Conservation (phyloP, 257 asterid genomes). For the Ligustrum vulgare region DNA sequence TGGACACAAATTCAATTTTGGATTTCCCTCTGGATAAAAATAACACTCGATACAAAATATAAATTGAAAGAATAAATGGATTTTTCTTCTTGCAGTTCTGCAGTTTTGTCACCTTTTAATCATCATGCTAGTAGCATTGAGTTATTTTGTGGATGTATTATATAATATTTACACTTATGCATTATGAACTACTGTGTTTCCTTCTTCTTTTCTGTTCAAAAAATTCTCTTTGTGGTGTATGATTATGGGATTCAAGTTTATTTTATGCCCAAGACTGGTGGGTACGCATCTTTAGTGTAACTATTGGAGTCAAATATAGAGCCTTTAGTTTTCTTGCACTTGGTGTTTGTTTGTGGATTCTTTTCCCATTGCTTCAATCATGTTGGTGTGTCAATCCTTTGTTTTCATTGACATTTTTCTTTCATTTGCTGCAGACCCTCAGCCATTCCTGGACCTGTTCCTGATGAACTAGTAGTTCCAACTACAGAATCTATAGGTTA, state of each 20-base stretch:
- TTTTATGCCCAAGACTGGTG: constrained; percentile 1
- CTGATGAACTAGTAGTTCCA: constrained; percentile 83
- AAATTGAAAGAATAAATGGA: not conserved
- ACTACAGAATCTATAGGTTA: constrained; percentile 81
- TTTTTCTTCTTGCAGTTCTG: not conserved
- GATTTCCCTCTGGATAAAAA: not conserved
- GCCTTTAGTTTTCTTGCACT: not conserved
- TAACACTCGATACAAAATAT: not conserved
- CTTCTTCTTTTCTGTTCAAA: not conserved
- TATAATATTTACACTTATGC: not conserved
- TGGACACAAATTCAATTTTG: not conserved
- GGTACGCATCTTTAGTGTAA: not conserved
- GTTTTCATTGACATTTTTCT: constrained; percentile 18
- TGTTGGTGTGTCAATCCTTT: constrained; percentile 1
- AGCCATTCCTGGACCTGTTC: constrained; percentile 91
- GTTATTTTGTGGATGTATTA: not conserved
- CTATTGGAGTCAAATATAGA: not conserved
- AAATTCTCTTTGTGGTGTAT: not conserved
- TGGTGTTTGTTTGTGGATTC: not conserved
- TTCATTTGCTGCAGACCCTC: constrained; percentile 62
- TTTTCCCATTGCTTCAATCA: not conserved
- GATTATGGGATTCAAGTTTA: not conserved
- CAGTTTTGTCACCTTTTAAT: not conserved
- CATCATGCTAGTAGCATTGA: not conserved
- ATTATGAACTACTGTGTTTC: not conserved